Conservation (phyloP, 2,329 filamentous ascomycete genomes). For the Verticillium klebahnii region DNA sequence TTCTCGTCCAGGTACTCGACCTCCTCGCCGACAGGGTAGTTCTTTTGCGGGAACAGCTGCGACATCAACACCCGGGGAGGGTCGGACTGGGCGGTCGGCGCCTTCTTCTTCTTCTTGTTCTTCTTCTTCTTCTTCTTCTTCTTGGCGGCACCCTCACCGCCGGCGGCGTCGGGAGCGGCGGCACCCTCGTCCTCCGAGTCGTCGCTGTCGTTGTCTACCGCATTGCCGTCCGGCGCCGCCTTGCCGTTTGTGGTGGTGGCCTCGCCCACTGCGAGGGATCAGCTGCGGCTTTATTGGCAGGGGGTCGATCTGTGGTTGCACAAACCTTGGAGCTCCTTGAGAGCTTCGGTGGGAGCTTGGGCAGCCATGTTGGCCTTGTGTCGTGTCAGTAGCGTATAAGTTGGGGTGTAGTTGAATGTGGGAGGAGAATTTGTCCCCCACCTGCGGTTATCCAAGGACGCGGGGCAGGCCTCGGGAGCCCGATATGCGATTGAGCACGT, state of each 20-base stretch:
- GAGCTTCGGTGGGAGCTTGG: conserved; percentile 36
- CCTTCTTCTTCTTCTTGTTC: conserved; percentile 65
- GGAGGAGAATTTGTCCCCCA: conserved; percentile 1
- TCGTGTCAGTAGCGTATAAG: conserved; percentile 1
- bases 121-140: conserved; percentile 84
- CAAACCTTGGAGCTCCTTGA: conserved; percentile 38
- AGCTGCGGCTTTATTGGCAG: neutral
- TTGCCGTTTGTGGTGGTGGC: conserved; percentile 32
- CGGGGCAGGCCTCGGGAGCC: neutral
- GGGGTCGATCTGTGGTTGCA: neutral
- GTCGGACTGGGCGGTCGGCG: conserved; percentile 66
- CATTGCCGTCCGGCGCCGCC: conserved; percentile 29
- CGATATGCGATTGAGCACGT: neutral
- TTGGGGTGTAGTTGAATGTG: conserved; percentile 1
- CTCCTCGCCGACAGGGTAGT: conserved; percentile 74
- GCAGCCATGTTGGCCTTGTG: conserved; percentile 32
- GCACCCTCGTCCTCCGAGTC: conserved; percentile 39
- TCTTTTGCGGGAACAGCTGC: conserved; percentile 66
- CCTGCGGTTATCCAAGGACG: neutral
- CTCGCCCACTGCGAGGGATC: conserved; percentile 31
- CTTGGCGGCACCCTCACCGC: conserved; percentile 37
- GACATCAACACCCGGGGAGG: conserved; percentile 72
- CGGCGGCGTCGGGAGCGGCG: conserved; percentile 24
- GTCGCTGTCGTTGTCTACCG: conserved; percentile 36
- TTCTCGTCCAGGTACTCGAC: conserved; percentile 76